A percentile compares a stretch with the other conserved stretches of the same genome.
phyloP scores from a whole-genome alignment of 768 basidiomycete species.

The Phaeotremella fagi region DNA sequence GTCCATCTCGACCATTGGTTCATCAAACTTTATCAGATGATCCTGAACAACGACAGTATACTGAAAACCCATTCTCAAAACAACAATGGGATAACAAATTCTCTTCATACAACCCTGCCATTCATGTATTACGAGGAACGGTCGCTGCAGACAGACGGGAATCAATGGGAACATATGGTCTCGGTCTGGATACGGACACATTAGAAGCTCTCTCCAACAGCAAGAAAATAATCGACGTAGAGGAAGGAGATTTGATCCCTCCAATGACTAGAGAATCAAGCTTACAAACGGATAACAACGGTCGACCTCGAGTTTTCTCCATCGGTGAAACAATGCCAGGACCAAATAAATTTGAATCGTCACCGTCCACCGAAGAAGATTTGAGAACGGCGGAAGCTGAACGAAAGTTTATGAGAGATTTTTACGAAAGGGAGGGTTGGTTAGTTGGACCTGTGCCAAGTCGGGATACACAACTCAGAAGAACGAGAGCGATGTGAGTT shows the following conservation, averaged over 20 bases:
- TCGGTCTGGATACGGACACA: not conserved
- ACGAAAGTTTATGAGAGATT: slow-evolving; percentile 15
- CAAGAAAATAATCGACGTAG: no score
- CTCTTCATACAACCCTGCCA: not conserved
- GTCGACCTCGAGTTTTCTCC: not conserved
- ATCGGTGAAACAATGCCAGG: not conserved
- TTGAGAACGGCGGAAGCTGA: slow-evolving; percentile 12
- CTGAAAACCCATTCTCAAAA: not conserved
- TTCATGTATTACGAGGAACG: not conserved
- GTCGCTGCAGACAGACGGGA: not conserved
- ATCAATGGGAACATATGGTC: not conserved
- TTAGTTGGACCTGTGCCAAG: slow-evolving; percentile 26
- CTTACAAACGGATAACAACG: not conserved
- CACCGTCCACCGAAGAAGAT: not conserved
- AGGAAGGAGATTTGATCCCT: no score
- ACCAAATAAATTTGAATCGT: no score
- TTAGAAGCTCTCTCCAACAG: not conserved
- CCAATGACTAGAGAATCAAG: not conserved
- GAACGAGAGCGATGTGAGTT: slow-evolving; percentile 24
- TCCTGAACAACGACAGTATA: no score
- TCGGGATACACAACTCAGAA: not conserved
- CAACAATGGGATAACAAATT: no score
- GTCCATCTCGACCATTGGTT: not conserved
- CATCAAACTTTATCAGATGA: not conserved
- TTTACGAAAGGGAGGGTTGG: slow-evolving; percentile 34